A percentile compares a stretch with the other conserved stretches of the same genome.
These are phyloP conservation scores for Penicillium sp. DNA, from an alignment of 2,329 filamentous ascomycete genomes.

Conservation along the genomic window DNA sequence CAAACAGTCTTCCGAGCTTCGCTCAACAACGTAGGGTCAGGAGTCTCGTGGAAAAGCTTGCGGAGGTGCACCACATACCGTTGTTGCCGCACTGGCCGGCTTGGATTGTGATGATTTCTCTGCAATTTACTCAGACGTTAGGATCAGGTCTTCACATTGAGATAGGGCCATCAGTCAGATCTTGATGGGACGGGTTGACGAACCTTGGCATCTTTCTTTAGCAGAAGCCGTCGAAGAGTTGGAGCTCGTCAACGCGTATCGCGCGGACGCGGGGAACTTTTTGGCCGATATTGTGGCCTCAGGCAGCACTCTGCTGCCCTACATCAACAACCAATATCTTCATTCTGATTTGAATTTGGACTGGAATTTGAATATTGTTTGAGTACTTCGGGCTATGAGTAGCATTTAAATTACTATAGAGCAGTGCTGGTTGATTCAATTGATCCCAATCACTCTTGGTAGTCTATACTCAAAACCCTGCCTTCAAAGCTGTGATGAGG, in stretches of 20 bases:
- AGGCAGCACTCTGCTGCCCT: conserved; percentile 20
- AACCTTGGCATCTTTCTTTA: conserved; percentile 43
- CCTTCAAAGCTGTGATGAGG: conserved; percentile 40
- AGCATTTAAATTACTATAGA: not conserved
- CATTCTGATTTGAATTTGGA: not conserved
- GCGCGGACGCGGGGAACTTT: conserved; percentile 38
- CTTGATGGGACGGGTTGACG: conserved; percentile 6
- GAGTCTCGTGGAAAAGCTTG: conserved; percentile 23
- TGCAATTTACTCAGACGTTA: conserved; percentile 40
- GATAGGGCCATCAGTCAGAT: not conserved
- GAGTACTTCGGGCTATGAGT: not conserved
- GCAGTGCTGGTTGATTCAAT: not conserved
- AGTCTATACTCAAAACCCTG: conserved; percentile 30
- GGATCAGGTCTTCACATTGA: not conserved
- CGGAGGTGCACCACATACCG: conserved; percentile 64
- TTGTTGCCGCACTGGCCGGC: conserved; percentile 99
- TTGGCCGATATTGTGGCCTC: conserved; percentile 26
- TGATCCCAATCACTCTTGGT: not conserved
- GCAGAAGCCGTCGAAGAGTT: conserved; percentile 28
- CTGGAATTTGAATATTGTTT: not conserved
- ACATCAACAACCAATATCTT: conserved; percentile 8
- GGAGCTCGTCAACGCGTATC: conserved; percentile 34
- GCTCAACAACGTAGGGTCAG: conserved; percentile 1
- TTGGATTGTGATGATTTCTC: conserved; percentile 99
- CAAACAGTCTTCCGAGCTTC: not conserved